Conservation (phyloP, 2,329 filamentous ascomycete species). For the Didymosphaeria variabile region DNA sequence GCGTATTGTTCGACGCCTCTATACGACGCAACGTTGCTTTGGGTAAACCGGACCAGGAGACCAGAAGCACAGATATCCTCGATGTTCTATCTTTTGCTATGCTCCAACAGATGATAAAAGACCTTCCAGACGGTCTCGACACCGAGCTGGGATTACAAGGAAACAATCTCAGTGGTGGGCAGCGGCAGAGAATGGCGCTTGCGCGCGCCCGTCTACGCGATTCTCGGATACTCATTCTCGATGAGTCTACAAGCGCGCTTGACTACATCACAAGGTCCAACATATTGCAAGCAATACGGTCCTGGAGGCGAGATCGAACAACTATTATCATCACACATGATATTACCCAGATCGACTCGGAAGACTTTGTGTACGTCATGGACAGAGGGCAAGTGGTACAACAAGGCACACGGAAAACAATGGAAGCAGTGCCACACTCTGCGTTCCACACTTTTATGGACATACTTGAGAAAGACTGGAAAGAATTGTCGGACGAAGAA, state of each 20-base stretch:
- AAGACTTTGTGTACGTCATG: constrained; percentile 84
- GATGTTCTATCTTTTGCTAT: constrained; percentile 72
- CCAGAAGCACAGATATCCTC: constrained; percentile 65
- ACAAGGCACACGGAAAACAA: constrained; percentile 68
- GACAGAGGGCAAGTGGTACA: constrained; percentile 74
- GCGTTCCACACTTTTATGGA: constrained; percentile 55
- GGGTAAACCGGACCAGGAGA: constrained; percentile 64
- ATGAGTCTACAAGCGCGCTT: constrained; percentile 87
- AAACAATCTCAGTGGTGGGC: constrained; percentile 80
- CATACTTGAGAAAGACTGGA: constrained; percentile 19
- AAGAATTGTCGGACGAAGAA: constrained; percentile 11
- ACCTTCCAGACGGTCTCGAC: constrained; percentile 74
- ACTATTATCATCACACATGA: constrained; percentile 96
- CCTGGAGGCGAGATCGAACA: constrained; percentile 82
- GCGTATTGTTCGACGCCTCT: constrained; percentile 81
- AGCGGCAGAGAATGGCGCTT: constrained; percentile 82
- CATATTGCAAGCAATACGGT: constrained; percentile 77
- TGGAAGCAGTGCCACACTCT: constrained; percentile 59
- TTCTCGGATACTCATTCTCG: constrained; percentile 81
- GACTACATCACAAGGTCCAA: constrained; percentile 74
- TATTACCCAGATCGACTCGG: constrained; percentile 73
- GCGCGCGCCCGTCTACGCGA: constrained; percentile 81
- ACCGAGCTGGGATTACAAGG: constrained; percentile 77
- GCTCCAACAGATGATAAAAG: constrained; percentile 71
- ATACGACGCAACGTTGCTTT: constrained; percentile 81